These are phyloP conservation scores for Graphiopsis chlorocephala DNA, from an alignment of 2,329 filamentous ascomycete genomes.

Conservation along the genomic window DNA sequence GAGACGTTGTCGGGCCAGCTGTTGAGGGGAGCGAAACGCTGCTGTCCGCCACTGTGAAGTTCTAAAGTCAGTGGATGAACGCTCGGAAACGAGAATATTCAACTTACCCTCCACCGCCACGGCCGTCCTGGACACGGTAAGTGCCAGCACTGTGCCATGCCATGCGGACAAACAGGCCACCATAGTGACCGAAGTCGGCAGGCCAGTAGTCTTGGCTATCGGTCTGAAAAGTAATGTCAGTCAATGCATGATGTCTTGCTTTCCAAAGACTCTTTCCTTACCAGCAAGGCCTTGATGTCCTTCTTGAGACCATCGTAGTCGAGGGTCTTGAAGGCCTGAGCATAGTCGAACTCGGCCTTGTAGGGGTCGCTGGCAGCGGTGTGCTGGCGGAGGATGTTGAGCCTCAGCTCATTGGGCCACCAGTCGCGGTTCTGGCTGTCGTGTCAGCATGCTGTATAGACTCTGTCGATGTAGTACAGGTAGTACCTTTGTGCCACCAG, in stretches of 20 bases:
- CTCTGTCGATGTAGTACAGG: conserved; percentile 49
- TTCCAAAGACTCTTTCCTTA: not conserved
- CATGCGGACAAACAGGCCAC: conserved; percentile 76
- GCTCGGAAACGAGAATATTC: too few species aligned
- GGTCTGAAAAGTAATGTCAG: conserved; percentile 40
- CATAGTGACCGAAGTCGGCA: conserved; percentile 78
- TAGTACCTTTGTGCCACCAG: conserved; percentile 53
- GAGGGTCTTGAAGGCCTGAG: conserved; percentile 67
- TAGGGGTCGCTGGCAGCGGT: conserved; percentile 62
- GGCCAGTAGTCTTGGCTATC: conserved; percentile 81
- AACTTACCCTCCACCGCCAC: conserved; percentile 63
- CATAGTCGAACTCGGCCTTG: conserved; percentile 66
- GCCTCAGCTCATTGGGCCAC: conserved; percentile 68
- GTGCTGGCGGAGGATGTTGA: conserved; percentile 73
- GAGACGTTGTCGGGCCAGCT: conserved; percentile 78
- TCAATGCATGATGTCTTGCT: not conserved
- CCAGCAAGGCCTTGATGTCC: conserved; percentile 66
- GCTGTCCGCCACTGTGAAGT: conserved; percentile 58
- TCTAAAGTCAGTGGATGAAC: not conserved
- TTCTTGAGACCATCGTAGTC: conserved; percentile 72
- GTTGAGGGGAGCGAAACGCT: conserved; percentile 78
- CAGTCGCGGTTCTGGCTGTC: conserved; percentile 60
- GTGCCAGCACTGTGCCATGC: conserved; percentile 79
- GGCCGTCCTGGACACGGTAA: conserved; percentile 71
- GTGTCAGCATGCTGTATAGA: conserved; percentile 52